A percentile compares a stretch with the other conserved stretches of the same genome.
These are phyloP conservation scores for Raphanus sativus DNA, from an alignment of 345 rosid genomes.

Conservation along the genomic window DNA sequence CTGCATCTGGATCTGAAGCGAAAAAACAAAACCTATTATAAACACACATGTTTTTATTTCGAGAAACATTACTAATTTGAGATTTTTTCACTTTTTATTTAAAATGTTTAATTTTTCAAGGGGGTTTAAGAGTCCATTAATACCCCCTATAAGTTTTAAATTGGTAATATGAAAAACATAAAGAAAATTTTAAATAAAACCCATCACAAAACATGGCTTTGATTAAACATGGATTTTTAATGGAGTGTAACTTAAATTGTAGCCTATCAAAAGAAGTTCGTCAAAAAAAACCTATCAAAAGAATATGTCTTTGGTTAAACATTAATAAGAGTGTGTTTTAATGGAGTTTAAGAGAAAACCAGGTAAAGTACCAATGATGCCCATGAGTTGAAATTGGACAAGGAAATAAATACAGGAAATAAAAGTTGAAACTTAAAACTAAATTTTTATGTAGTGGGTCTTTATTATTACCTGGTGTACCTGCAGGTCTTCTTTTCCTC, in stretches of 20 bases:
- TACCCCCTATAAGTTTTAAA: neutral
- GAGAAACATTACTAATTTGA: neutral
- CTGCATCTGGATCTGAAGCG: slow-evolving; percentile 80
- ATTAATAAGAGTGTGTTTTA: slow-evolving; percentile 8
- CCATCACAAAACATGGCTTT: neutral
- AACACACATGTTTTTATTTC: slow-evolving; percentile 8
- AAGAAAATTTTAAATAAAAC: neutral
- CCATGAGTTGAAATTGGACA: slow-evolving; percentile 6
- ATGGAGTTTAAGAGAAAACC: neutral
- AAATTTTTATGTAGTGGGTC: slow-evolving; percentile 1
- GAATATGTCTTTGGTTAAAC: neutral
- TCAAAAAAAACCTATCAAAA: neutral
- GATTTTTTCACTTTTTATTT: neutral
- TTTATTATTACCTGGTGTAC: slow-evolving; percentile 71
- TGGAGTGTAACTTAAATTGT: neutral
- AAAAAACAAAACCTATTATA: neutral
- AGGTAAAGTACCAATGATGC: neutral
- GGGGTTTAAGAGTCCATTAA: neutral
- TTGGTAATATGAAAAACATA: neutral
- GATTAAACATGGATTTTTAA: neutral
- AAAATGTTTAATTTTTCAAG: neutral
- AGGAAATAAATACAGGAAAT: neutral
- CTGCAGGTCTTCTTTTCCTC: slow-evolving; percentile 84
- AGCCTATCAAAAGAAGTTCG: neutral
- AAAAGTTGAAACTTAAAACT: no score